Percentiles rank a stretch among this genome's conserved stretches.
phyloP scores from a whole-genome alignment of 495 filamentous ascomycete genomes.

The Neurospora hispaniola region DNA sequence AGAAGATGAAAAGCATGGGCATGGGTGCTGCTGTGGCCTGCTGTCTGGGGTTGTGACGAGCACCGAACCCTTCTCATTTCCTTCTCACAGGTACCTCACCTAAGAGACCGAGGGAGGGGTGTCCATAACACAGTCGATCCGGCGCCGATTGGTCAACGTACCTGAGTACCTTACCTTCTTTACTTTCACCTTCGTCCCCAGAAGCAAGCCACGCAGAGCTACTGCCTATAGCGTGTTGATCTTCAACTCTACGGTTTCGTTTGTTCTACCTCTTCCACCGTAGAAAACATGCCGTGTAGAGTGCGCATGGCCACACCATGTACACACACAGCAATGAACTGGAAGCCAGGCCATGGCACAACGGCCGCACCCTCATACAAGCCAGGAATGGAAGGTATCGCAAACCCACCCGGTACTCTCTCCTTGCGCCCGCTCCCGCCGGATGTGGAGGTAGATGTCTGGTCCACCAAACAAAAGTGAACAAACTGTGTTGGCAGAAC shows the following conservation, averaged over 20 bases:
- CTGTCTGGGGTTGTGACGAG: background rate
- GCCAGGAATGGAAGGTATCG: constrained; percentile 7
- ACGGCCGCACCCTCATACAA: constrained; percentile 3
- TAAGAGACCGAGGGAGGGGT: background rate
- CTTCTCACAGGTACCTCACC: background rate
- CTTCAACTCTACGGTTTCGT: constrained; percentile 1
- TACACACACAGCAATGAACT: background rate
- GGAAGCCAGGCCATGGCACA: background rate
- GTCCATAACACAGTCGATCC: background rate
- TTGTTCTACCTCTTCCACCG: constrained; percentile 7
- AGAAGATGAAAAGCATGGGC: background rate
- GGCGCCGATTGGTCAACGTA: background rate
- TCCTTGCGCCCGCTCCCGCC: constrained; percentile 5
- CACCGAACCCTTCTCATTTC: background rate
- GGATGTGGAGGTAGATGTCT: constrained; percentile 7
- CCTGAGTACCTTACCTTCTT: background rate
- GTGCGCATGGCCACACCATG: background rate
- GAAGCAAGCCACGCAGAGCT: background rate
- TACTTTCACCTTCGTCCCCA: background rate
- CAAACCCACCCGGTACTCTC: constrained; percentile 7
- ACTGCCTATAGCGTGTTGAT: background rate
- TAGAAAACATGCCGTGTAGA: constrained; percentile 5
- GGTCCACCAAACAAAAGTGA: constrained; percentile 12
- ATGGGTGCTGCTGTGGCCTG: background rate
- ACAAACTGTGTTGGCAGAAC: constrained; percentile 14